Conservation (phyloP, 2,329 filamentous ascomycete species). For the Ilyonectria destructans region DNA sequence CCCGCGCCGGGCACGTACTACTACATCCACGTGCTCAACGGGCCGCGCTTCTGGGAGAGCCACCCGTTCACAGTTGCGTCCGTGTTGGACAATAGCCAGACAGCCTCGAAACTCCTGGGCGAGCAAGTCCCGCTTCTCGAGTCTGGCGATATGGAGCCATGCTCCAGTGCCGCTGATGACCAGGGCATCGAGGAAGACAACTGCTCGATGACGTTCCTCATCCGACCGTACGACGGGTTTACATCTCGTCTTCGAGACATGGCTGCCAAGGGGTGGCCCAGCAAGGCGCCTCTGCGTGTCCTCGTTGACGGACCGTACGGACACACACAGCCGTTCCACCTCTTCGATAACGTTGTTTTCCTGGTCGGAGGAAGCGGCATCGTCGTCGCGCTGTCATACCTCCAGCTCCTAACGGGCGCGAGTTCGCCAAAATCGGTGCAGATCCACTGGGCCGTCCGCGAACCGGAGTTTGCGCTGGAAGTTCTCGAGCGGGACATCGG, state of each 20-base stretch:
- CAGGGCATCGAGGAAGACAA: conserved; percentile 13
- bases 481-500: conserved; percentile 55
- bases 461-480: conserved; percentile 56
- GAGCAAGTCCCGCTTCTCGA: conserved; percentile 56
- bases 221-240: conserved; percentile 64
- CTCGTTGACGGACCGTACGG: conserved; percentile 65
- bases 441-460: conserved; percentile 63
- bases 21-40: conserved; percentile 62
- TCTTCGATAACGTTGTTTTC: conserved; percentile 60
- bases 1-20: conserved; percentile 62
- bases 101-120: conserved; percentile 40
- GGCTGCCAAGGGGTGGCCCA: conserved; percentile 47
- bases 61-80: conserved; percentile 66
- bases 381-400: conserved; percentile 60
- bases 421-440: conserved; percentile 47
- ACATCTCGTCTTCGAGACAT: conserved; percentile 56
- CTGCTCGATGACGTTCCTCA: conserved; percentile 59
- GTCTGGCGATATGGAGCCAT: conserved; percentile 9
- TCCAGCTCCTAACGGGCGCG: conserved; percentile 47
- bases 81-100: conserved; percentile 38
- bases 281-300: conserved; percentile 52
- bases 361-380: conserved; percentile 64
- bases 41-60: conserved; percentile 62
- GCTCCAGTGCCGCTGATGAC: neutral
- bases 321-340: conserved; percentile 56